Evolutionary conservation across 1,284 basidiomycete genomes (phyloP).

Genomic region (Xerocomus minutiporus): DNA sequence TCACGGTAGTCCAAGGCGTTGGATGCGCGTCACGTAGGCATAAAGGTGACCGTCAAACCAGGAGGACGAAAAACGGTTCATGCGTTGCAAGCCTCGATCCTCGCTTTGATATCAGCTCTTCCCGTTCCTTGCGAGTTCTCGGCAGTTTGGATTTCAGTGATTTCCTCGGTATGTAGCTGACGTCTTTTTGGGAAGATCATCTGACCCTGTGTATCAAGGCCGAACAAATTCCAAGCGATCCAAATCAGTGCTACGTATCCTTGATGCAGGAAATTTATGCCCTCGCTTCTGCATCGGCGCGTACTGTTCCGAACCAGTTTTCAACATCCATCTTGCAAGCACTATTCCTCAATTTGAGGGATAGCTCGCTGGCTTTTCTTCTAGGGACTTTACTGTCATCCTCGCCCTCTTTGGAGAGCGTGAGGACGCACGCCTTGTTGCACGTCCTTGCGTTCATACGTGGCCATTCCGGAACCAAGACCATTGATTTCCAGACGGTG

Average conservation of each 20-base stretch:
- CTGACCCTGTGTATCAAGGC: constrained; percentile 4
- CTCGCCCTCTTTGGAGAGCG: constrained; percentile 30
- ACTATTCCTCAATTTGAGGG: constrained; percentile 67
- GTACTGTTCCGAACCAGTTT: constrained; percentile 39
- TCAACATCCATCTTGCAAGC: constrained; percentile 56
- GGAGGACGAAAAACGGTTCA: constrained; percentile 50
- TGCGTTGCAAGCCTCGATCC: constrained; percentile 53
- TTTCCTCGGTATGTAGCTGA: constrained; percentile 12
- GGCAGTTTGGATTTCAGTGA: constrained; percentile 40
- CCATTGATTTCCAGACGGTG: constrained; percentile 81
- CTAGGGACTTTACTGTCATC: constrained; percentile 55
- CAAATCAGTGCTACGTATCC: constrained; percentile 44
- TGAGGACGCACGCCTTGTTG: constrained; percentile 45
- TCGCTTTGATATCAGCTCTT: constrained; percentile 47
- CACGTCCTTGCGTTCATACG: constrained; percentile 78
- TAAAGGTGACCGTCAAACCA: constrained; percentile 53
- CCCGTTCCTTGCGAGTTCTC: constrained; percentile 37
- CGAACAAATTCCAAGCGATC: constrained; percentile 18
- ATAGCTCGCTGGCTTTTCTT: constrained; percentile 81
- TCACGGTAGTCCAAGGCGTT: constrained; percentile 34
- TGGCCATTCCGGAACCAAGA: constrained; percentile 58
- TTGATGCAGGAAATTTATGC: constrained; percentile 61
- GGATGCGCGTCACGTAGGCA: constrained; percentile 42
- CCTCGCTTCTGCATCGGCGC: constrained; percentile 51
- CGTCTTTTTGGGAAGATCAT: neutral